phyloP scores from a whole-genome alignment of 2,329 filamentous ascomycete genomes.

The Bimuria novae-zelandiae region DNA sequence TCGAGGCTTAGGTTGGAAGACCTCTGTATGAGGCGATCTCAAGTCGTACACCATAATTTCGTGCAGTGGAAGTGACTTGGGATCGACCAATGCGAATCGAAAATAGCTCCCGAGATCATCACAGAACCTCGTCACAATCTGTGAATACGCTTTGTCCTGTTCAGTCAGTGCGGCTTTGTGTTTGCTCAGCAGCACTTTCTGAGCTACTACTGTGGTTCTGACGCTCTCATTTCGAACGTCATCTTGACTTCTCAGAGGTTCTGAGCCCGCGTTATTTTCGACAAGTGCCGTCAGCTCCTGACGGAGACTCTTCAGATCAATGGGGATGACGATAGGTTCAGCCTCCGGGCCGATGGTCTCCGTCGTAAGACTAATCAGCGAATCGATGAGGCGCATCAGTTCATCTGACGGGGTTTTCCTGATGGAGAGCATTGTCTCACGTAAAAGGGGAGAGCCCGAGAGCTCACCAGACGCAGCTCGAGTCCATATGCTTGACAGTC shows the following conservation, averaged over 20 bases:
- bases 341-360: background rate
- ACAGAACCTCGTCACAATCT: slow-evolving; percentile 63
- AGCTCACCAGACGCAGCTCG: slow-evolving; percentile 64
- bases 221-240: slow-evolving; percentile 70
- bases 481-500: slow-evolving; percentile 61
- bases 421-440: slow-evolving; percentile 61
- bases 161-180: slow-evolving; percentile 72
- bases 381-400: slow-evolving; percentile 50
- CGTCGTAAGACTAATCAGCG: slow-evolving; percentile 31
- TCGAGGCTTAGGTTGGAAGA: slow-evolving; percentile 75
- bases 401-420: slow-evolving; percentile 64
- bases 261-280: slow-evolving; percentile 24
- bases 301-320: slow-evolving; percentile 27
- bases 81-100: slow-evolving; percentile 51
- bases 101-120: slow-evolving; percentile 57
- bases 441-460: slow-evolving; percentile 54
- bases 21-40: slow-evolving; percentile 69
- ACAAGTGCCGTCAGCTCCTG: slow-evolving; percentile 43
- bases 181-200: slow-evolving; percentile 79
- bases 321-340: slow-evolving; percentile 18
- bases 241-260: slow-evolving; percentile 72
- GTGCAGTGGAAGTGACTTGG: slow-evolving; percentile 62
- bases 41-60: slow-evolving; percentile 79
- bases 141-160: slow-evolving; percentile 72
- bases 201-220: slow-evolving; percentile 77